Percentiles rank a stretch among this genome's conserved stretches.
Evolutionary conservation across 805 yeast genomes (phyloP).

Genomic region (Sugiyamaella valdiviana): DNA sequence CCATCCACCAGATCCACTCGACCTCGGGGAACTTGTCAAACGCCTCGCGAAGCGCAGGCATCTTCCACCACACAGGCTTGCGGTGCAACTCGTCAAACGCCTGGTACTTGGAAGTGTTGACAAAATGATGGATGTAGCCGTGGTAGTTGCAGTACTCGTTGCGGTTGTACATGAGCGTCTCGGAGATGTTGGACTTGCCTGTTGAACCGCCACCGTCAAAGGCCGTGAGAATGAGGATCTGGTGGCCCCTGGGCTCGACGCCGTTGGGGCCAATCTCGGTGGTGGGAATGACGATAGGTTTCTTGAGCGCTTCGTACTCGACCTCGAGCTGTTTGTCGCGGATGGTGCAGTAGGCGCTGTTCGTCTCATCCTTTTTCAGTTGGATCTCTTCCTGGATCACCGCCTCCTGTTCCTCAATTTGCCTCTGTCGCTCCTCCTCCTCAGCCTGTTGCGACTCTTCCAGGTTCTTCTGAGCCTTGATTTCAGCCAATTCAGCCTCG

Average conservation of each 20-base stretch:
- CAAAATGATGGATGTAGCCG: constrained; percentile 28
- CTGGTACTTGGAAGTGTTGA: constrained; percentile 24
- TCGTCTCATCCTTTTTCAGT: neutral
- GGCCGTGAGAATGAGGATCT: constrained; percentile 24
- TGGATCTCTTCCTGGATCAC: too few species aligned
- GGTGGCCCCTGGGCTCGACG: neutral
- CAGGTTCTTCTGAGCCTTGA: too few species aligned
- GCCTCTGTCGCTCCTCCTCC: too few species aligned
- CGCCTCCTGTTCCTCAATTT: too few species aligned
- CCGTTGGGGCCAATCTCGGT: constrained; percentile 8
- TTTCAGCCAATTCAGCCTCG: too few species aligned
- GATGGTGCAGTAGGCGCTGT: neutral
- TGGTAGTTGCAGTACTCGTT: constrained; percentile 29
- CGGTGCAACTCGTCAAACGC: constrained; percentile 2
- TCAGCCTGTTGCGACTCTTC: too few species aligned
- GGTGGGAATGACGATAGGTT: neutral
- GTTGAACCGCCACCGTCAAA: constrained; percentile 22
- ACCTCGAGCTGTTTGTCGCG: neutral
- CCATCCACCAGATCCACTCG: constrained; percentile 38
- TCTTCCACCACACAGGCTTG: constrained; percentile 30
- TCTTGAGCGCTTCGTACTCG: neutral
- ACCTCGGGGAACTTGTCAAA: constrained; percentile 29
- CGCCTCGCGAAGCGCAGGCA: constrained; percentile 30
- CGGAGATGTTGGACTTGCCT: constrained; percentile 12
- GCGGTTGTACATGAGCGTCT: constrained; percentile 22